Evolutionary conservation across 2,329 filamentous ascomycete genomes (phyloP).

Genomic region (Scedosporium dehoogii): DNA sequence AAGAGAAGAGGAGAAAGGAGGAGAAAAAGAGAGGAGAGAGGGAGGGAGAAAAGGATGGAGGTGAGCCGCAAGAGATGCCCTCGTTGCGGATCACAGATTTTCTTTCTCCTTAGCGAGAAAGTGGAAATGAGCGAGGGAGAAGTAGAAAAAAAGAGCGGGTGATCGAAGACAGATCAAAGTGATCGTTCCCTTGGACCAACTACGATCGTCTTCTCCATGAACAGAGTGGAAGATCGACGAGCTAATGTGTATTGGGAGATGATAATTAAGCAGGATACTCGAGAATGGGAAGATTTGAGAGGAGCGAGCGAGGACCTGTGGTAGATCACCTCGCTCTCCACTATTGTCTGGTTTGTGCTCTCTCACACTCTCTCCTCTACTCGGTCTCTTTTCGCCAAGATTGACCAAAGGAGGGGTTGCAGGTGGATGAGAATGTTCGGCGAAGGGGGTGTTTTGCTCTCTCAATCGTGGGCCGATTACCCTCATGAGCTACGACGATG

Average conservation of each 20-base stretch:
- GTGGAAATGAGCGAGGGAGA: neutral
- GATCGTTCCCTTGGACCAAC: neutral
- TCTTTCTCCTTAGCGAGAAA: neutral
- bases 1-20: neutral
- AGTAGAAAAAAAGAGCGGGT: neutral
- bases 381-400: neutral
- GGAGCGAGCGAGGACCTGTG: neutral
- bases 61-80: neutral
- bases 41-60: neutral
- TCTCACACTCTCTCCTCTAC: no score
- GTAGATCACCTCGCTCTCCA: neutral
- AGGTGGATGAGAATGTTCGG: neutral
- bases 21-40: slow-evolving; percentile 9
- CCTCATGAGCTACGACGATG: neutral
- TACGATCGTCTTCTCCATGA: neutral
- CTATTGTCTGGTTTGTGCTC: neutral
- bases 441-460: neutral
- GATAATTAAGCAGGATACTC: slow-evolving; percentile 1
- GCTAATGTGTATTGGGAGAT: neutral
- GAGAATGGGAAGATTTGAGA: neutral
- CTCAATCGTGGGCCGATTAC: neutral
- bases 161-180: neutral
- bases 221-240: slow-evolving; percentile 1
- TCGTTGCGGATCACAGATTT: neutral
- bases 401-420: neutral